These are phyloP conservation scores for Microdochium paspali DNA, from an alignment of 2,329 filamentous ascomycete species.

Conservation along the genomic window DNA sequence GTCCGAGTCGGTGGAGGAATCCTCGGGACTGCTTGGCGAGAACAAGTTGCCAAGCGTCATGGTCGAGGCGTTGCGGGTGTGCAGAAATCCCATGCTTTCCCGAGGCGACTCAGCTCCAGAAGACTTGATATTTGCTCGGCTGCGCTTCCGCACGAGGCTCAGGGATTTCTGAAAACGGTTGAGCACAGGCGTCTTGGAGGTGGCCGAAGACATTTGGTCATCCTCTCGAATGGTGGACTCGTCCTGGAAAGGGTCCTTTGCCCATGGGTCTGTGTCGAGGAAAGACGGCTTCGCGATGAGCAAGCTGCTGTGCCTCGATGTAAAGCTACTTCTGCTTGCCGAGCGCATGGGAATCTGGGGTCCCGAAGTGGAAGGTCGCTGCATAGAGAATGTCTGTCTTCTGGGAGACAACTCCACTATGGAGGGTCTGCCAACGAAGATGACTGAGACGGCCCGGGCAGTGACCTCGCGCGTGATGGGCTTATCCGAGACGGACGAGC, in stretches of 20 bases:
- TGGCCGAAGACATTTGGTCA: slow-evolving; percentile 17
- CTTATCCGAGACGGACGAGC: slow-evolving; percentile 11
- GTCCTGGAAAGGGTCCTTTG: slow-evolving; percentile 25
- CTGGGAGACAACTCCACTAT: slow-evolving; percentile 37
- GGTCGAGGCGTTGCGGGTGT: slow-evolving; percentile 6
- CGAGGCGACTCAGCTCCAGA: slow-evolving; percentile 21
- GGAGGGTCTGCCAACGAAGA: slow-evolving; percentile 50
- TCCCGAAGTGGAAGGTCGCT: slow-evolving; percentile 25
- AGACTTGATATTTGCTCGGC: slow-evolving; percentile 35
- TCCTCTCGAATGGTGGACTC: slow-evolving; percentile 15
- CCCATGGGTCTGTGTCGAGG: slow-evolving; percentile 39
- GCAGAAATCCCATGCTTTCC: slow-evolving; percentile 18
- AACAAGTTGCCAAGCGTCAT: slow-evolving; percentile 16
- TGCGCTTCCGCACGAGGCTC: slow-evolving; percentile 45
- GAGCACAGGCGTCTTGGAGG: slow-evolving; percentile 38
- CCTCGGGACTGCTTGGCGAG: background rate
- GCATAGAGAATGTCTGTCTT: slow-evolving; percentile 31
- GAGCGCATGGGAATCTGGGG: slow-evolving; percentile 15
- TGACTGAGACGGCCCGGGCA: slow-evolving; percentile 48
- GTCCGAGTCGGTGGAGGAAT: background rate
- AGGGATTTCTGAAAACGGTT: slow-evolving; percentile 39
- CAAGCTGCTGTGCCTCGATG: slow-evolving; percentile 34
- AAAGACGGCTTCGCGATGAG: slow-evolving; percentile 11
- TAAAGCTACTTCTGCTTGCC: slow-evolving; percentile 16
- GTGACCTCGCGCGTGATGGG: slow-evolving; percentile 41